Conservation (phyloP, 176 grass and related monocot genomes). For the Oryza australiensis region DNA sequence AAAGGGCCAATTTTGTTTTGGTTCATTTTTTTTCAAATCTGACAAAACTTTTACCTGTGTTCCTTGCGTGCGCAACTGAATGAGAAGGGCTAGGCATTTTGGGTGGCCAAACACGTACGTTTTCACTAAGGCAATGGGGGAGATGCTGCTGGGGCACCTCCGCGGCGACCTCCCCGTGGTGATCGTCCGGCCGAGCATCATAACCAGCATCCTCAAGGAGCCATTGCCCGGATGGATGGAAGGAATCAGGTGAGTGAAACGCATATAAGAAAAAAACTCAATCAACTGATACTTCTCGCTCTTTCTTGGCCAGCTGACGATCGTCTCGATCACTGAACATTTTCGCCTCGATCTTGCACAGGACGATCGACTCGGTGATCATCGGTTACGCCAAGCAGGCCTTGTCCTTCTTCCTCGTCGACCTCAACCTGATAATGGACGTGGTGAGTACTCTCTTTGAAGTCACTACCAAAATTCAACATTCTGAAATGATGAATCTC, state of each 20-base stretch:
- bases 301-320: background rate
- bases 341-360: constrained; percentile 5
- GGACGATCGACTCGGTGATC: constrained; percentile 63
- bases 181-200: constrained; percentile 51
- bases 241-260: constrained; percentile 41
- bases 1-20: too few species aligned
- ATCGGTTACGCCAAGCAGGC: constrained; percentile 51
- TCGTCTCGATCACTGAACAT: background rate
- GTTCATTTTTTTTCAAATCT: background rate
- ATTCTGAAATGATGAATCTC: background rate
- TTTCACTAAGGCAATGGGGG: constrained; percentile 59
- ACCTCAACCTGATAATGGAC: constrained; percentile 47
- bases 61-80: background rate
- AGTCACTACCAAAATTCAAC: too few species aligned
- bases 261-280: background rate
- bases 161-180: constrained; percentile 47
- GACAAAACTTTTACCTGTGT: background rate
- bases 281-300: background rate
- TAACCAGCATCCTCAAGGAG: constrained; percentile 48
- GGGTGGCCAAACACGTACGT: constrained; percentile 70
- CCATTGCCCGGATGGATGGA: constrained; percentile 60
- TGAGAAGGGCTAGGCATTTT: constrained; percentile 42
- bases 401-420: constrained; percentile 45
- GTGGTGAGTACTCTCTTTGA: too few species aligned
- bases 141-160: constrained; percentile 49